These are phyloP conservation scores for Mitragyna speciosa DNA, from an alignment of 257 asterid species.

Conservation along the genomic window DNA sequence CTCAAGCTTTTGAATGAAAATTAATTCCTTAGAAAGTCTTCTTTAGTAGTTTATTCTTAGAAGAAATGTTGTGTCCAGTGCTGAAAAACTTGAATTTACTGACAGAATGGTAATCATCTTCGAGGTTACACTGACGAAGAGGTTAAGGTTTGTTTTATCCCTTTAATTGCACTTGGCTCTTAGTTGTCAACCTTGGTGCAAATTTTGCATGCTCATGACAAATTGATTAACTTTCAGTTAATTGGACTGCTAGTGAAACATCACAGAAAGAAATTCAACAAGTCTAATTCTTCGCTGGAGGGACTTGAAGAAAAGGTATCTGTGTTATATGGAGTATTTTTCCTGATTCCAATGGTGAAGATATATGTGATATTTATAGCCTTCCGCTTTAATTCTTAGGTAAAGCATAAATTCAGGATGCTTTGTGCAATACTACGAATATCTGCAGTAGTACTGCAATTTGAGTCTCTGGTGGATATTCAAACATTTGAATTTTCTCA, in stretches of 20 bases:
- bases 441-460: conserved; percentile 50
- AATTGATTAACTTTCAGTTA: conserved; percentile 50
- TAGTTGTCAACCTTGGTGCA: neutral
- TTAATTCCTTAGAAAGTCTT: neutral
- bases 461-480: conserved; percentile 29
- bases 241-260: conserved; percentile 70
- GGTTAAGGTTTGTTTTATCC: conserved; percentile 48
- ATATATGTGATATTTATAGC: conserved; percentile 2
- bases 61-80: conserved; percentile 9
- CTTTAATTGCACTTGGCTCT: neutral
- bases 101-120: conserved; percentile 68
- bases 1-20: neutral
- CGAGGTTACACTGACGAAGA: conserved; percentile 59
- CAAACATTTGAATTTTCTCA: conserved; percentile 38
- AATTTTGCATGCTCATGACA: conserved; percentile 22
- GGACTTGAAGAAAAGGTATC: conserved; percentile 51
- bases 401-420: conserved; percentile 55
- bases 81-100: conserved; percentile 25
- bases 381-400: conserved; percentile 30
- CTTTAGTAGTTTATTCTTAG: neutral
- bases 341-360: neutral
- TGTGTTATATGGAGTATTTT: neutral
- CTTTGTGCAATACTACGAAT: conserved; percentile 64
- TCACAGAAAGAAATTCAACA: conserved; percentile 70
- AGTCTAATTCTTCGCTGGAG: conserved; percentile 33